Evolutionary conservation across 163 green algal species (phyloP).

Genomic region (Chlorella variabilis): DNA sequence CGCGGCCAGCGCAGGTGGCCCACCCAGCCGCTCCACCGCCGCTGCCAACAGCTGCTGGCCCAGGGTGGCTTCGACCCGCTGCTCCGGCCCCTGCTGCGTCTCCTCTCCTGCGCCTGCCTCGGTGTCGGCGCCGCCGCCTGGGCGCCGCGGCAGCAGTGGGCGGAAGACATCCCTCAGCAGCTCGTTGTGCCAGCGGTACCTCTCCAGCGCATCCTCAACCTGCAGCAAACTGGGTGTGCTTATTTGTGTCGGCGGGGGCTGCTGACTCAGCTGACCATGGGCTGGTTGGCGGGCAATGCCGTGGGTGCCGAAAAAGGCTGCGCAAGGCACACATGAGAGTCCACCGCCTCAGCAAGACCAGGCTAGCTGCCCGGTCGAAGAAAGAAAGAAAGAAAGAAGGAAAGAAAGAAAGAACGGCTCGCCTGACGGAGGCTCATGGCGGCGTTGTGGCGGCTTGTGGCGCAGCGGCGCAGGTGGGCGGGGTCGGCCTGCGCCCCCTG

Average conservation of each 20-base stretch:
- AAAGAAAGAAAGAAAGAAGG: no score
- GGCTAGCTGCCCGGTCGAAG: no score
- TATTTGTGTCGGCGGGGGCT: no score
- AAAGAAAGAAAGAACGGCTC: not conserved
- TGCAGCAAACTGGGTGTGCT: not conserved
- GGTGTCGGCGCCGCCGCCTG: no score
- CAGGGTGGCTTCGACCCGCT: no score
- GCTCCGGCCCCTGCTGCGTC: no score
- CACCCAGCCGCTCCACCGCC: not conserved
- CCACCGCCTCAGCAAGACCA: no score
- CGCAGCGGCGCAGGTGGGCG: not conserved
- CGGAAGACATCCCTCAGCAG: not conserved
- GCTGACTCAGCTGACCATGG: no score
- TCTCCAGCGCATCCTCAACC: not conserved
- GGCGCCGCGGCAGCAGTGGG: not conserved
- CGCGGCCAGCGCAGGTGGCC: not conserved
- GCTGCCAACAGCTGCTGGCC: not conserved
- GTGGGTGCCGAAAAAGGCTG: no score
- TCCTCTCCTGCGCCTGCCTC: not conserved
- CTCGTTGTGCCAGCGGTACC: not conserved
- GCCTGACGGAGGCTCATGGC: not conserved
- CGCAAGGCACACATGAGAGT: no score
- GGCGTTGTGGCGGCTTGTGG: not conserved
- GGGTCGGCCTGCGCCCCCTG: no score
- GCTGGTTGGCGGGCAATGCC: no score